Evolutionary conservation across 345 rosid species (phyloP).

Genomic region (Gossypium rotundifolium): DNA sequence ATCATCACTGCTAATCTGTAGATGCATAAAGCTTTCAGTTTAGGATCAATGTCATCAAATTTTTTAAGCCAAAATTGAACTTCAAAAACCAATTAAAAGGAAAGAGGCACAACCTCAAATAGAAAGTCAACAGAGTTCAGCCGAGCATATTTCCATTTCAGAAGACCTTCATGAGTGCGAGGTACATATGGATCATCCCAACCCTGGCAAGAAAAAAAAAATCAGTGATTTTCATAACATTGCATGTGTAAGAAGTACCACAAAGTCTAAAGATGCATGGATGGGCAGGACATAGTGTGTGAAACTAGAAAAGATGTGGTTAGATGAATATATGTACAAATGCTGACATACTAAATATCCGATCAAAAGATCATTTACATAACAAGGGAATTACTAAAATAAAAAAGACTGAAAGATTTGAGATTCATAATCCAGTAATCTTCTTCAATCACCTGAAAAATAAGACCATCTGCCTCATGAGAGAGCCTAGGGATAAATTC

Average conservation of each 20-base stretch:
- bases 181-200: slow-evolving; percentile 99
- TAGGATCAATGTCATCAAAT: background rate
- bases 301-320: background rate
- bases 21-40: slow-evolving; percentile 10
- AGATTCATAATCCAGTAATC: background rate
- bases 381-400: background rate
- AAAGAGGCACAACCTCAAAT: slow-evolving; percentile 57
- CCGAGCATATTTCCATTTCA: slow-evolving; percentile 96
- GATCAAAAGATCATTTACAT: background rate
- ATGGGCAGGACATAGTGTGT: background rate
- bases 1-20: slow-evolving; percentile 57
- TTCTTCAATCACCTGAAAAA: slow-evolving; percentile 72
- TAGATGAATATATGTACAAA: background rate
- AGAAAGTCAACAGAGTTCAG: slow-evolving; percentile 96
- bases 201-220: slow-evolving; percentile 41
- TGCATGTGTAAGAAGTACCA: background rate
- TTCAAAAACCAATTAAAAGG: background rate
- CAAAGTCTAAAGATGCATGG: background rate
- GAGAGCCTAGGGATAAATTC: slow-evolving; percentile 95
- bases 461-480: slow-evolving; percentile 96
- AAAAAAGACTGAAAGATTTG: background rate
- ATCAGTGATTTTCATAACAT: background rate
- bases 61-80: background rate
- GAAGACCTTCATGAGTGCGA: slow-evolving; percentile 94
- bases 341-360: background rate